Conservation (phyloP, 2,329 filamentous ascomycete species). For the Elsinoe necatrix region DNA sequence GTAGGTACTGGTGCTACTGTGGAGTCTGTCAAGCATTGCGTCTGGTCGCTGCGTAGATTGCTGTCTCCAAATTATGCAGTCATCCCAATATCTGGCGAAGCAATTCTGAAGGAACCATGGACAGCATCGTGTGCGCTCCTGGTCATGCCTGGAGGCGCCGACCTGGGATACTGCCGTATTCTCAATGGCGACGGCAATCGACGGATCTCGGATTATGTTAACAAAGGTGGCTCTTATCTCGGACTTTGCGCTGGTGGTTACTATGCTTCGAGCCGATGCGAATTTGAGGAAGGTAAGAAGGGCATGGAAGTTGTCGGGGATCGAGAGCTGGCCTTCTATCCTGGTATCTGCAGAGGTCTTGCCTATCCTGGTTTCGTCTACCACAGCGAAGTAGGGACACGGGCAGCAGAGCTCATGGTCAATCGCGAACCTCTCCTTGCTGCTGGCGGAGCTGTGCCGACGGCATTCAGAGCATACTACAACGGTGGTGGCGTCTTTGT, state of each 20-base stretch:
- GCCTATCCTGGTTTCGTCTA: slow-evolving; percentile 89
- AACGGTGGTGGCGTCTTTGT: slow-evolving; percentile 95
- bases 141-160: slow-evolving; percentile 89
- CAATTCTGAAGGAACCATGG: slow-evolving; percentile 89
- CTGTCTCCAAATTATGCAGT: slow-evolving; percentile 89
- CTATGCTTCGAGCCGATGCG: slow-evolving; percentile 71
- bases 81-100: slow-evolving; percentile 68
- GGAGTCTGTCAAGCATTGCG: slow-evolving; percentile 81
- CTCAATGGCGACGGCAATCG: slow-evolving; percentile 85
- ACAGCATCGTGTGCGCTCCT: slow-evolving; percentile 74
- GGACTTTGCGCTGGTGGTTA: slow-evolving; percentile 94
- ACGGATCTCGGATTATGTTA: slow-evolving; percentile 75
- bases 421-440: slow-evolving; percentile 49
- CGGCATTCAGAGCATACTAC: slow-evolving; percentile 69
- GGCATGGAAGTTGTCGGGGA: slow-evolving; percentile 76
- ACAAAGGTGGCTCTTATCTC: slow-evolving; percentile 74
- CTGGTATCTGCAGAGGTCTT: slow-evolving; percentile 73
- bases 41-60: slow-evolving; percentile 76
- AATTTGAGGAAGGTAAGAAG: slow-evolving; percentile 82
- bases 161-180: slow-evolving; percentile 78
- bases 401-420: slow-evolving; percentile 60
- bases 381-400: slow-evolving; percentile 74
- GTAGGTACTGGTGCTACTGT: slow-evolving; percentile 74
- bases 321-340: slow-evolving; percentile 81
- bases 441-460: slow-evolving; percentile 43